Evolutionary conservation across 306 rosid species (phyloP).

Genomic region (apple (Malus domestica)): ASM211411v1 NC_041803.1:25488501-25489000

Average conservation of each 20-base stretch:
- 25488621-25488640: not conserved
- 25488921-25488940: constrained; percentile 3
- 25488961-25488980: constrained; percentile 10
- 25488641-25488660: not conserved
- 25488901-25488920: constrained; percentile 11
- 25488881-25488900: constrained; percentile 11
- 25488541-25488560: not conserved
- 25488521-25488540: not conserved
- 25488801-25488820: constrained; percentile 9
- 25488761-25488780: constrained; percentile 10
- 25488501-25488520: not conserved
- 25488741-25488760: constrained; percentile 2
- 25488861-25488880: constrained; percentile 6
- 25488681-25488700: not conserved
- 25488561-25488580: not conserved
- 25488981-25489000: constrained; percentile 16
- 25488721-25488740: not conserved
- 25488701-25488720: not conserved
- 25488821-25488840: not conserved
- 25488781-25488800: constrained; percentile 8
- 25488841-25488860: not conserved
- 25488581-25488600: not conserved
- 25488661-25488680: too few relatives aligned
- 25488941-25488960: constrained; percentile 7
- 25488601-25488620: not conserved